Conservation (phyloP, 768 basidiomycete genomes). For the Cyclocybe cylindracea region DNA sequence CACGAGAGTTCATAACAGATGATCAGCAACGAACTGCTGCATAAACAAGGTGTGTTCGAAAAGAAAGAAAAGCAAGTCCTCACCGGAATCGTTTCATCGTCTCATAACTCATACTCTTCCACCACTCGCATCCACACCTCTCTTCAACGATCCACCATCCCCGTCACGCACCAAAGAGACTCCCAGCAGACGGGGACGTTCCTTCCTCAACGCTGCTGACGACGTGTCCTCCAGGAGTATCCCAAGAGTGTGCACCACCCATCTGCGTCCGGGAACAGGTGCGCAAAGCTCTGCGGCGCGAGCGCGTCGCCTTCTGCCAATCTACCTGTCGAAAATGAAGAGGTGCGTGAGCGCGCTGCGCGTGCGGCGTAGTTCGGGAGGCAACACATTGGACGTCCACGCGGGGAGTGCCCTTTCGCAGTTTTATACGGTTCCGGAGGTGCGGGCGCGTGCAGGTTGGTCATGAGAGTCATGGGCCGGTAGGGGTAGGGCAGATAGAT, state of each 20-base stretch:
- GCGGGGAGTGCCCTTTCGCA: slow-evolving; percentile 89
- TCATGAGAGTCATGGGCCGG: neutral
- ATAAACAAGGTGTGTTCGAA: neutral
- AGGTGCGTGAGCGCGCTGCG: slow-evolving; percentile 6
- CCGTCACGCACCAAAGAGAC: slow-evolving; percentile 36
- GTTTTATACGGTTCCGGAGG: slow-evolving; percentile 88
- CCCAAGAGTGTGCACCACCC: slow-evolving; percentile 94
- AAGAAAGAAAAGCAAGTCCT: slow-evolving; percentile 23
- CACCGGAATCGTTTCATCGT: slow-evolving; percentile 84
- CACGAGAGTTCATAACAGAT: slow-evolving; percentile 9
- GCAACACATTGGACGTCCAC: slow-evolving; percentile 75
- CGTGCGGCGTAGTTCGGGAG: slow-evolving; percentile 9
- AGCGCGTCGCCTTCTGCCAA: slow-evolving; percentile 87
- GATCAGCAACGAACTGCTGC: slow-evolving; percentile 8
- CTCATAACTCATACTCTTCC: slow-evolving; percentile 62
- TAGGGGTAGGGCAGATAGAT: slow-evolving; percentile 3
- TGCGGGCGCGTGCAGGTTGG: slow-evolving; percentile 35
- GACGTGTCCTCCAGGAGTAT: slow-evolving; percentile 77
- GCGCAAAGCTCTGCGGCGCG: slow-evolving; percentile 68
- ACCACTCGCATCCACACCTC: slow-evolving; percentile 9
- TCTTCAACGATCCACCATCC: slow-evolving; percentile 55
- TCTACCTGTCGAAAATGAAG: slow-evolving; percentile 56
- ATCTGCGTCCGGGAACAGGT: slow-evolving; percentile 62
- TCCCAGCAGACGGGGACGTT: slow-evolving; percentile 51
- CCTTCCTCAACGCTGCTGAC: slow-evolving; percentile 71